Evolutionary conservation across 2,329 filamentous ascomycete genomes (phyloP).

Genomic region (Alternaria brassicicola): DNA sequence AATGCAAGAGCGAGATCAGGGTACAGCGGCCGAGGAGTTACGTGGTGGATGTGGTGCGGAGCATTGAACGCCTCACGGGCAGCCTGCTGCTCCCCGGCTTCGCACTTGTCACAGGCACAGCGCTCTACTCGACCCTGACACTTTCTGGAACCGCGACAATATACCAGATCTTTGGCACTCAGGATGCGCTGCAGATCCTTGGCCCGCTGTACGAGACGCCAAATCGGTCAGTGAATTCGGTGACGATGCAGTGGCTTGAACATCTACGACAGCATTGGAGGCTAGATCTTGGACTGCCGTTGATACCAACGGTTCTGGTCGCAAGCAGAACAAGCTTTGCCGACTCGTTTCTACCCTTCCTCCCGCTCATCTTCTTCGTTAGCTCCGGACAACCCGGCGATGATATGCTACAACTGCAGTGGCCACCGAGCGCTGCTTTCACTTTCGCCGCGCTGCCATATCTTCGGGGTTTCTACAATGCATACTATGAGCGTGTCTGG

Average conservation of each 20-base stretch:
- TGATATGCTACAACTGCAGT: constrained; percentile 60
- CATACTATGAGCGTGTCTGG: constrained; percentile 66
- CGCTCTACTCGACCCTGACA: constrained; percentile 53
- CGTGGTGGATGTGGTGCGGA: constrained; percentile 70
- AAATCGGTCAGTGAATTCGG: constrained; percentile 39
- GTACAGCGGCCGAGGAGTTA: constrained; percentile 76
- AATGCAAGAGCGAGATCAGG: constrained; percentile 83
- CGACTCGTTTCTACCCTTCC: constrained; percentile 67
- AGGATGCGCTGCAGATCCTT: constrained; percentile 65
- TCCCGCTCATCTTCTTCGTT: constrained; percentile 67
- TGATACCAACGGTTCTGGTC: constrained; percentile 71
- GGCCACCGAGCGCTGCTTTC: constrained; percentile 70
- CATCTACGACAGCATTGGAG: constrained; percentile 54
- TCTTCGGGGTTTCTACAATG: constrained; percentile 67
- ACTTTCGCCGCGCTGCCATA: constrained; percentile 71
- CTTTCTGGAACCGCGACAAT: constrained; percentile 68
- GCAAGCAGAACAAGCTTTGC: constrained; percentile 69
- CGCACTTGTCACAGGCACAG: constrained; percentile 60
- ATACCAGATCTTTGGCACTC: constrained; percentile 68
- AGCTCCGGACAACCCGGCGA: constrained; percentile 56
- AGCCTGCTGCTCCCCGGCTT: constrained; percentile 69
- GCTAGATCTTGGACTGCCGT: constrained; percentile 65
- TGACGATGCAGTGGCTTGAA: constrained; percentile 40
- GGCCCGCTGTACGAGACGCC: constrained; percentile 46
- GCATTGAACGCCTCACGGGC: constrained; percentile 62